phyloP scores from a whole-genome alignment of 345 rosid species.

The Eucalyptus cloeziana region DNA sequence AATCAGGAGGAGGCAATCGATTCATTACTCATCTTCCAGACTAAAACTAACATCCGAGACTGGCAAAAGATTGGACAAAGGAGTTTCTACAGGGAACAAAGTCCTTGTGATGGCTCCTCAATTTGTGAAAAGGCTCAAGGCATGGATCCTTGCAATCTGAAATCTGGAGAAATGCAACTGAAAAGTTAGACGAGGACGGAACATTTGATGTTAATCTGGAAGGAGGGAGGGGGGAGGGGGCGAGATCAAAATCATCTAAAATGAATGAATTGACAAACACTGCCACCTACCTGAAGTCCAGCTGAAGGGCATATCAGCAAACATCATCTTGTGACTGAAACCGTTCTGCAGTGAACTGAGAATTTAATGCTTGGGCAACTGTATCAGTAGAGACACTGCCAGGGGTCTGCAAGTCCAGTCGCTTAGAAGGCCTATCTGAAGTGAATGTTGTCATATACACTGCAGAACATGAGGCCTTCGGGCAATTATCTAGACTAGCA shows the following conservation, averaged over 20 bases:
- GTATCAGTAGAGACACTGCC: background rate
- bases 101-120: fast-evolving
- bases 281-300: background rate
- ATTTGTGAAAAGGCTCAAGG: background rate
- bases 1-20: background rate
- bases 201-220: background rate
- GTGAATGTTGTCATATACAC: background rate
- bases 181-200: background rate
- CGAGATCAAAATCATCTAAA: background rate
- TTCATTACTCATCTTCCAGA: background rate
- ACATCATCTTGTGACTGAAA: background rate
- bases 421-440: background rate
- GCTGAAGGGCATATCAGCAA: background rate
- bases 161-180: background rate
- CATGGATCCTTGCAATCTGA: background rate
- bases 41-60: background rate
- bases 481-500: background rate
- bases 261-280: background rate
- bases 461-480: background rate
- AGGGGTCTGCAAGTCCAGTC: background rate
- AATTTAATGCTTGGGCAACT: background rate
- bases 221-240: background rate
- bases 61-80: background rate
- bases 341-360: background rate
- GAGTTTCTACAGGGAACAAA: background rate